A percentile compares a stretch with the other conserved stretches of the same genome.
Evolutionary conservation across 2,329 filamentous ascomycete species (phyloP).

Genomic region (Colletotrichum truncatum): DNA sequence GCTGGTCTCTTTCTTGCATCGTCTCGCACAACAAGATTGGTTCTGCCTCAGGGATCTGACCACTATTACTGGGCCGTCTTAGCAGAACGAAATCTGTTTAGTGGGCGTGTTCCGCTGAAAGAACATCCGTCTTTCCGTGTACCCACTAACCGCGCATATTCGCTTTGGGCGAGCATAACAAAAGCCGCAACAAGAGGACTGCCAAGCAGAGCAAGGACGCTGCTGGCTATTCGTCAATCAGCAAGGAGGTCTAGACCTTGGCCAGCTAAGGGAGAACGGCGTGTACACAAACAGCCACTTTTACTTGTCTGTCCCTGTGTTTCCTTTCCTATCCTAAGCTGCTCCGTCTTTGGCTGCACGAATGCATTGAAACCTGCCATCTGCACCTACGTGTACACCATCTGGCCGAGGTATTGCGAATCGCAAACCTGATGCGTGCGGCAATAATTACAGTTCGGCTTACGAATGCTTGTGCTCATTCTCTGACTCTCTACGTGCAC

Average conservation of each 20-base stretch:
- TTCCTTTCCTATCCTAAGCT: neutral
- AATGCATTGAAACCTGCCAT: constrained; percentile 23
- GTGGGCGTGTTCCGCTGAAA: constrained; percentile 2
- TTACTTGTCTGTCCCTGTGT: neutral
- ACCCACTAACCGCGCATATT: neutral
- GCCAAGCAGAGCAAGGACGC: constrained; percentile 9
- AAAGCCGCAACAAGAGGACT: neutral
- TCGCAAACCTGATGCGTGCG: neutral
- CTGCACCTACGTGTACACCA: constrained; percentile 8
- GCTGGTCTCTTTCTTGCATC: constrained; percentile 4
- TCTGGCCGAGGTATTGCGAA: constrained; percentile 13
- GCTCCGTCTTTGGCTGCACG: neutral
- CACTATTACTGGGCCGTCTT: neutral
- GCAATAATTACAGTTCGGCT: neutral
- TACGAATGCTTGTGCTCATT: neutral
- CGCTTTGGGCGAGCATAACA: neutral
- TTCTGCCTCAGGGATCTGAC: neutral
- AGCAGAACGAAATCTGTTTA: neutral
- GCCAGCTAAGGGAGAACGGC: neutral
- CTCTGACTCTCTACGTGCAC: constrained; percentile 4
- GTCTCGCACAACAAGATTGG: constrained; percentile 13
- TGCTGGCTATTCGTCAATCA: neutral
- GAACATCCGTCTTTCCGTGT: neutral
- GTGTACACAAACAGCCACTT: neutral
- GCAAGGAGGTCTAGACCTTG: constrained; percentile 17